Conservation (phyloP, 257 asterid species). For the Coffea eugenioides region DNA sequence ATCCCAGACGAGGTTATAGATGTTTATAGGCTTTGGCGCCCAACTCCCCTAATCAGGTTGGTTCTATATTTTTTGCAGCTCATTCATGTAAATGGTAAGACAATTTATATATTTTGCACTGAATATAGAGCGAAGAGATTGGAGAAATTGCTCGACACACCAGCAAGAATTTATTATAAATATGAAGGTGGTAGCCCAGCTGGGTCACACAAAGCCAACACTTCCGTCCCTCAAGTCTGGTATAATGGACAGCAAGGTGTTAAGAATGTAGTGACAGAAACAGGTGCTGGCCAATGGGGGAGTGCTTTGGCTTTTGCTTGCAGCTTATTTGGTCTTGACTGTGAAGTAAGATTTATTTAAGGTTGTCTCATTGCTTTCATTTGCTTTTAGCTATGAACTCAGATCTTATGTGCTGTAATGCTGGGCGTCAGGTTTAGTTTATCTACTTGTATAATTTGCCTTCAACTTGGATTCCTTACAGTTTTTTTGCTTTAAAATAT, state of each 20-base stretch:
- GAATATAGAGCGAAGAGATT: constrained; percentile 77
- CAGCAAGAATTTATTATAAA: constrained; percentile 91
- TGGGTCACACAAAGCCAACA: constrained; percentile 90
- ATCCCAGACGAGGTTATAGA: constrained; percentile 87
- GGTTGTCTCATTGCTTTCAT: not conserved
- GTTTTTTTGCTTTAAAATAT: not conserved
- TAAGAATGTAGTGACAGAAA: constrained; percentile 76
- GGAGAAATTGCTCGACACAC: constrained; percentile 85
- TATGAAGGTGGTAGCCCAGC: constrained; percentile 98
- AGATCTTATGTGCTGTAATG: not conserved
- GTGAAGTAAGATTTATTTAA: constrained; percentile 54
- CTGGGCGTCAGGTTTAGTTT: not conserved
- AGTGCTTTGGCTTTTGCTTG: constrained; percentile 80
- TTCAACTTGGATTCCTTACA: not conserved
- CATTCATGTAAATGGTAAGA: not conserved
- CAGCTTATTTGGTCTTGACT: constrained; percentile 75
- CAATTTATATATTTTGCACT: constrained; percentile 22
- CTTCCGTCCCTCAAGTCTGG: constrained; percentile 94
- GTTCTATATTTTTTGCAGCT: not conserved
- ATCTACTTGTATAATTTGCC: not conserved
- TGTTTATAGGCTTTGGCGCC: constrained; percentile 87
- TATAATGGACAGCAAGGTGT: constrained; percentile 79
- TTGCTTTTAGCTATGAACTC: not conserved
- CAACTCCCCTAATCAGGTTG: constrained; percentile 92
- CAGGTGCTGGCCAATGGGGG: constrained; percentile 99